Percentiles rank a stretch among this genome's conserved stretches.
Evolutionary conservation across 352 stramenopile species (phyloP).

Genomic region (Plasmopara halstedii): DNA sequence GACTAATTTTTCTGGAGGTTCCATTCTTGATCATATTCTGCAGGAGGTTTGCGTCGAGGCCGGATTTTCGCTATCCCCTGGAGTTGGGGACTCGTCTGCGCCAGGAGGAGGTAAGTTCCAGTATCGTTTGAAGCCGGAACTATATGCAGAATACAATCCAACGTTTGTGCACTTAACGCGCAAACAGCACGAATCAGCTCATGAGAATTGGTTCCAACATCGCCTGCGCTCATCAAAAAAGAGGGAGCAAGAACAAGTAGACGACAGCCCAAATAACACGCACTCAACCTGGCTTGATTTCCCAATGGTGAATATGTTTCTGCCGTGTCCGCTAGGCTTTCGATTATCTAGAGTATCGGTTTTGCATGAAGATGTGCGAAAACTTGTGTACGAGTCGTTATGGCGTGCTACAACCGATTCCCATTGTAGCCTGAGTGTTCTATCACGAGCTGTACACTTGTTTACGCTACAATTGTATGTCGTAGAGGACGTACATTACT

Average conservation of each 20-base stretch:
- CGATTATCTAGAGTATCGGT: constrained; percentile 46
- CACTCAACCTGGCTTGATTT: constrained; percentile 76
- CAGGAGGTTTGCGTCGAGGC: constrained; percentile 57
- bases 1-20: constrained; percentile 54
- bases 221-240: constrained; percentile 61
- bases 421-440: constrained; percentile 51
- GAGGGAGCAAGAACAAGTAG: constrained; percentile 54
- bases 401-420: constrained; percentile 51
- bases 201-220: constrained; percentile 84
- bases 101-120: constrained; percentile 53
- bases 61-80: constrained; percentile 16
- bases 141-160: constrained; percentile 79
- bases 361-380: constrained; percentile 48
- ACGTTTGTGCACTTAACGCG: constrained; percentile 82
- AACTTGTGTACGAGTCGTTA: constrained; percentile 64
- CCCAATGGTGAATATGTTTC: constrained; percentile 74
- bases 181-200: constrained; percentile 81
- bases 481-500: constrained; percentile 65
- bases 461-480: constrained; percentile 82
- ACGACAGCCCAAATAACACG: constrained; percentile 47
- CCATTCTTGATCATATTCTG: constrained; percentile 68
- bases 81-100: constrained; percentile 19
- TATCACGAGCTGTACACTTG: constrained; percentile 66
- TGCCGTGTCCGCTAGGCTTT: constrained; percentile 60
- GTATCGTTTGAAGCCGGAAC: constrained; percentile 75